Evolutionary conservation across 257 asterid species (phyloP).

Genomic region (Cynanchum wilfordii): DNA sequence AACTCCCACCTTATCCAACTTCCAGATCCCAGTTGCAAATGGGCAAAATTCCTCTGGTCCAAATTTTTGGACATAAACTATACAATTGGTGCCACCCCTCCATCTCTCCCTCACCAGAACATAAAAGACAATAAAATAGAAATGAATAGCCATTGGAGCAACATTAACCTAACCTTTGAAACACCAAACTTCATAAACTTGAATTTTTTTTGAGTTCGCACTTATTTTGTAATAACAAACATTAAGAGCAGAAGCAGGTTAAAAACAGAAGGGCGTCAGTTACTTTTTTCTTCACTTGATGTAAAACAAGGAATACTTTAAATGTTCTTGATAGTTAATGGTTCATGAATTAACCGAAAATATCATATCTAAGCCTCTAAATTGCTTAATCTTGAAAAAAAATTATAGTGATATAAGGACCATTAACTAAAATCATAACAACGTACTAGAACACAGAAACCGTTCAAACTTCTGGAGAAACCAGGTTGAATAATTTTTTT

Average conservation of each 20-base stretch:
- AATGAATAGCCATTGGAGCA: neutral
- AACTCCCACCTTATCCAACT: neutral
- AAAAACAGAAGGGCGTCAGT: neutral
- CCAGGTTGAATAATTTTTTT: neutral
- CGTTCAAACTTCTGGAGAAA: neutral
- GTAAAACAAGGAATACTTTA: neutral
- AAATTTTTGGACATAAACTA: neutral
- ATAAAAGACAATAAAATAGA: neutral
- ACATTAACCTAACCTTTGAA: neutral
- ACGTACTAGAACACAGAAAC: neutral
- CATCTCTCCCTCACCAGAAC: neutral
- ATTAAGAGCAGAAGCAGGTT: neutral
- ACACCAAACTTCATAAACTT: neutral
- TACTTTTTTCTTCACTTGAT: neutral
- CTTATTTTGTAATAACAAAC: neutral
- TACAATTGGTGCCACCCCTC: neutral
- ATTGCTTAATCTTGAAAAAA: neutral
- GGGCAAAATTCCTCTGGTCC: neutral
- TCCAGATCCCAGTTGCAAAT: neutral
- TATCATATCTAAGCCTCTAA: neutral
- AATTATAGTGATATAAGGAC: neutral
- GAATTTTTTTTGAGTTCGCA: neutral
- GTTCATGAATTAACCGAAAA: neutral
- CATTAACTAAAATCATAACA: neutral
- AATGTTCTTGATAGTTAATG: neutral